Base-by-base conservation (phyloP, 495 filamentous ascomycete genomes). In the Extremus antarcticus region DNA sequence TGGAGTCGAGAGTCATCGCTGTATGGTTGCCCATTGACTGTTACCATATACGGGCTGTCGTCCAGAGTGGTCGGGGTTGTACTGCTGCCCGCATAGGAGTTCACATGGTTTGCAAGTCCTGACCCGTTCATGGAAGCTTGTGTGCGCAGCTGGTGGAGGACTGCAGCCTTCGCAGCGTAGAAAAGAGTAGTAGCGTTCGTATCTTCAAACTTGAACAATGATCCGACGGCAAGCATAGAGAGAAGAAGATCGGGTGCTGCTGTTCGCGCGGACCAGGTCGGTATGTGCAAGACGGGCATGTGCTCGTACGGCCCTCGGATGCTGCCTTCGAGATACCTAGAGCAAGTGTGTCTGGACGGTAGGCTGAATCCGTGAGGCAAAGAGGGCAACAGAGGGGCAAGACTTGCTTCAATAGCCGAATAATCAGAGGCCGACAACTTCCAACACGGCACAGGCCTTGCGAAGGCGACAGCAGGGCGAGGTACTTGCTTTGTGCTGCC, bases 281-380 rank as follows among this genome's bases (percentile, higher is more conserved):
- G 80, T 8, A 84, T 70, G 61, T 88, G 84, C 47, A 87, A 67
- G 41, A 86, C 79, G 0, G 83, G 84, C 20, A 86, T 77, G 60
- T 86, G 79, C 20, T 83, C 78, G 60, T 87, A 80, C 47, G 81
- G 85, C 0, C 83, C 82, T 46, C 71, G 82, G 10, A 86, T 68
- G 60, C 84, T 86, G 3, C 82, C 82, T 49, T 45, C 41, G 4
- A 45, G 41, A 45, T 45, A 45, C 17, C 41, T 45, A 7, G 41
- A 45, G 15, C 82, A 82, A 43, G 86, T 62, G 50, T 82, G 86
- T 47, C 83, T 68, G 13, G 80, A 82, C 22, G 41, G 41, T 45
- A 86, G 60, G 1, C 83, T 79, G 65, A 84, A 77, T 2, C 81
- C 76, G 3, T 81, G 84, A 48, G 78, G 70, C 19, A 85, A 79